Percentiles rank a stretch among this genome's conserved stretches.
Conservation (phyloP, 495 filamentous ascomycete species). For the Penicillium flavigenum region DNA sequence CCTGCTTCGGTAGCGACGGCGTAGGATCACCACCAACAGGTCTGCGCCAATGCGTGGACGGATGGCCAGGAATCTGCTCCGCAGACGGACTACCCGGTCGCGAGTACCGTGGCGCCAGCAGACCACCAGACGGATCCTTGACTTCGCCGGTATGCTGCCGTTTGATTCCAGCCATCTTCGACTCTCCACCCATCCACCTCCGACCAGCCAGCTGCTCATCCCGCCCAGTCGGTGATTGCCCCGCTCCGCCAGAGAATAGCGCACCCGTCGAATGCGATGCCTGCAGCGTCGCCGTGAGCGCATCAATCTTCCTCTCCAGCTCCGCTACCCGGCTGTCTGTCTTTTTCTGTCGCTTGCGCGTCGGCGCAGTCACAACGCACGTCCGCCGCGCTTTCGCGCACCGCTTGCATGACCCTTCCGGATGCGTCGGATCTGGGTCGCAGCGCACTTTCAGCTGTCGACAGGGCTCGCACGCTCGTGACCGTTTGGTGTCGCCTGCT, state of each 20-base stretch:
- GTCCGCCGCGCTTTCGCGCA: constrained; percentile 79
- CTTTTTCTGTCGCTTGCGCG: constrained; percentile 88
- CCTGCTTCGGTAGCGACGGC: constrained; percentile 17
- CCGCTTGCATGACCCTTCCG: constrained; percentile 70
- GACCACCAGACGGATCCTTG: constrained; percentile 16
- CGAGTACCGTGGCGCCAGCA: constrained; percentile 24
- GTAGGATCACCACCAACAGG: constrained; percentile 12
- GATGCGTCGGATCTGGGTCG: constrained; percentile 61
- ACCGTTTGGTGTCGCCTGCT: constrained; percentile 64
- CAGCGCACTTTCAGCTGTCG: constrained; percentile 88
- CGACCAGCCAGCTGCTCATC: constrained; percentile 19
- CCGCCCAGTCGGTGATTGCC: constrained; percentile 5
- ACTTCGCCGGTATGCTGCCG: constrained; percentile 25
- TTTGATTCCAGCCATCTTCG: constrained; percentile 24
- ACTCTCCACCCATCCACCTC: constrained; percentile 17
- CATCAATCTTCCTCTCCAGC: constrained; percentile 92
- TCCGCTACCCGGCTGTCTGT: constrained; percentile 89
- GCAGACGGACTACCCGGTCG: constrained; percentile 27
- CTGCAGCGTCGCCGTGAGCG: constrained; percentile 73
- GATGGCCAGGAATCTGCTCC: constrained; percentile 21
- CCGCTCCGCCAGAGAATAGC: constrained; percentile 4
- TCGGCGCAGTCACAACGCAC: constrained; percentile 81
- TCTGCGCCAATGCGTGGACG: constrained; percentile 20
- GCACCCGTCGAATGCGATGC: constrained; percentile 36
- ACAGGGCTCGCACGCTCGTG: constrained; percentile 91